Evolutionary conservation across 345 rosid species (phyloP), one percentile per base, ranked within the genome.

Genomic region (Aquilaria yunnanensis): DNA sequence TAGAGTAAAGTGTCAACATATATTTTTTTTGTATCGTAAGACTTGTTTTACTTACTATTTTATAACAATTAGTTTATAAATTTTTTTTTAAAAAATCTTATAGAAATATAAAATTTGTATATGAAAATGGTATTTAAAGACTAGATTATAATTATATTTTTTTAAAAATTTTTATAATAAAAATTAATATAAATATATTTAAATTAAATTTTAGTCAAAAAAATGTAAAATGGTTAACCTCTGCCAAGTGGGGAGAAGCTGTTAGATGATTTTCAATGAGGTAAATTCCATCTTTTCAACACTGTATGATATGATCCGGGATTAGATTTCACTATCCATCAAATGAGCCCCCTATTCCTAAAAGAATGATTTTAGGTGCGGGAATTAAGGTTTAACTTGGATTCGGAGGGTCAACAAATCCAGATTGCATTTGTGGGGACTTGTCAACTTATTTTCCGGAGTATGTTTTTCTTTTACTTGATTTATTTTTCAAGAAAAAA

Each of bases 221-320:
- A 32, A 23, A 63, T 47, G 61, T 46, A 37, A 59, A 54, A 32
- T 61, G 43, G 52, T 10, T 47, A 52, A 65, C 61, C 63, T 64
- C 63, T 65, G 51, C 58, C 14, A 32, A 63, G 48, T 49, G 3
- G 51, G 60, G 50, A 61, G 57, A 9, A 57, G 77, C 59, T 74
- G 47, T 31, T 54, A 68, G 33, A 75, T 74, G 79, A 67, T 60
- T 72, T 49, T 70, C 75, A 59, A 60, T 54, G 43, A 12, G 60
- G 70, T 7, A 63, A 79, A 37, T 47, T 52, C 72, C 69, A 75
- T 74, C 83, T 78, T 48, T 55, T 71, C 55, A 47, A 14, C 49
- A 14, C 56, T 65, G 31, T 30, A 47, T 52, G 32, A 47, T 37
- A 30, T 56, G 11, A n/a, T 45, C 9, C 14, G 16, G 31, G 54